Percentiles rank a stretch among this genome's conserved stretches.
phyloP scores from a whole-genome alignment of 2,329 filamentous ascomycete genomes.

The Pseudogymnoascus sp. region DNA sequence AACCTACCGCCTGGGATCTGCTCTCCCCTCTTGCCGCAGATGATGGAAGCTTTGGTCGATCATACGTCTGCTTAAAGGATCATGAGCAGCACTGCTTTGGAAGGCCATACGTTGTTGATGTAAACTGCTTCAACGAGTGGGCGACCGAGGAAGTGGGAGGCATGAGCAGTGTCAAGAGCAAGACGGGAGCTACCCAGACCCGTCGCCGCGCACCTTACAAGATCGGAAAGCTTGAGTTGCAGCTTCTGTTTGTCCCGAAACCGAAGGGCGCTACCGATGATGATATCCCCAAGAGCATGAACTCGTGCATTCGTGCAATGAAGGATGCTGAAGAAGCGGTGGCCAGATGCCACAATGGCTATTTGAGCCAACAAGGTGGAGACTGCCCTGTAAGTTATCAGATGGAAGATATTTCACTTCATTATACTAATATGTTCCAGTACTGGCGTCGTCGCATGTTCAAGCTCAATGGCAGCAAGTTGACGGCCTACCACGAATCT shows the following conservation, averaged over 20 bases:
- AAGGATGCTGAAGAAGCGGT: slow-evolving; percentile 78
- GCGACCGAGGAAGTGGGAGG: slow-evolving; percentile 74
- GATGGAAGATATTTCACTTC: background rate
- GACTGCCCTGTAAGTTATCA: slow-evolving; percentile 78
- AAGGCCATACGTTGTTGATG: slow-evolving; percentile 76
- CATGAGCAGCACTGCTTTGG: slow-evolving; percentile 85
- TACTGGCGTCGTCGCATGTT: slow-evolving; percentile 98
- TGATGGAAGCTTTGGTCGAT: slow-evolving; percentile 88
- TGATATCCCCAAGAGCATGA: slow-evolving; percentile 99
- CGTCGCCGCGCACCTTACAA: slow-evolving; percentile 90
- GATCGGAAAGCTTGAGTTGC: slow-evolving; percentile 87
- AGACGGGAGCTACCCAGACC: slow-evolving; percentile 63
- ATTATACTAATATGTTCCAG: slow-evolving; percentile 42
- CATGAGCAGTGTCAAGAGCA: slow-evolving; percentile 87
- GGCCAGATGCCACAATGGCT: slow-evolving; percentile 74
- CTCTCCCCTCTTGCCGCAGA: slow-evolving; percentile 78
- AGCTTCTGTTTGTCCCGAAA: slow-evolving; percentile 89
- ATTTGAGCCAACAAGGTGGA: slow-evolving; percentile 90
- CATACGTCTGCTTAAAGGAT: slow-evolving; percentile 89
- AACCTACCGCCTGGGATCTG: slow-evolving; percentile 75
- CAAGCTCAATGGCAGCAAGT: slow-evolving; percentile 80
- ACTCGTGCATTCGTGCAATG: slow-evolving; percentile 87
- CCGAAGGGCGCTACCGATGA: slow-evolving; percentile 81
- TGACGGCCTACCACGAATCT: slow-evolving; percentile 93
- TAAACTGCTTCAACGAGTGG: slow-evolving; percentile 98